Evolutionary conservation across 164 flowering plant genomes (phyloP).

Genomic region (Akebia trifoliata): DNA sequence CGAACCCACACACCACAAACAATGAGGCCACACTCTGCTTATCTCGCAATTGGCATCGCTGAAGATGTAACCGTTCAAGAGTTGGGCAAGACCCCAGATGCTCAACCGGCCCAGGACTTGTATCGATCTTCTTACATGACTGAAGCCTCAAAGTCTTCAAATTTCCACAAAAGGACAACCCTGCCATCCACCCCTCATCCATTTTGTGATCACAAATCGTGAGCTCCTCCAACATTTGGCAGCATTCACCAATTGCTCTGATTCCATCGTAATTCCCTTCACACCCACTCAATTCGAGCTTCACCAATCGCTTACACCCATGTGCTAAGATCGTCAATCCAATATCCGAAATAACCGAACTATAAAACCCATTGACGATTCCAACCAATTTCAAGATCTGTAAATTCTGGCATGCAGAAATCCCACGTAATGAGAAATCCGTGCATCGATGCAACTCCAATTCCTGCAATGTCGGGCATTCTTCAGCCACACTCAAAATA

Average conservation of each 20-base stretch:
- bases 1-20: slow-evolving; percentile 56
- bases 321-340: slow-evolving; percentile 90
- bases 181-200: slow-evolving; percentile 94
- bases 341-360: slow-evolving; percentile 60
- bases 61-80: slow-evolving; percentile 66
- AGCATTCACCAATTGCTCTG: slow-evolving; percentile 83
- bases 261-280: slow-evolving; percentile 96
- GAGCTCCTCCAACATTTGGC: slow-evolving; percentile 86
- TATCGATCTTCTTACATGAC: slow-evolving; percentile 71
- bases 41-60: slow-evolving; percentile 73
- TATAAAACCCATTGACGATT: slow-evolving; percentile 52
- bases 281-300: slow-evolving; percentile 83
- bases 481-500: slow-evolving; percentile 56
- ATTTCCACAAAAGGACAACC: slow-evolving; percentile 62
- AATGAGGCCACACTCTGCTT: slow-evolving; percentile 51
- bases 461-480: slow-evolving; percentile 72
- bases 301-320: slow-evolving; percentile 79
- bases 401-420: slow-evolving; percentile 62
- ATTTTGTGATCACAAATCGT: slow-evolving; percentile 62
- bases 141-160: slow-evolving; percentile 74
- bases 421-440: slow-evolving; percentile 57
- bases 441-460: slow-evolving; percentile 74
- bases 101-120: slow-evolving; percentile 52
- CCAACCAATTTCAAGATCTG: slow-evolving; percentile 75
- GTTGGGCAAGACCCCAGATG: slow-evolving; percentile 64